Percentiles rank a stretch among this genome's conserved stretches.
These are phyloP conservation scores for Fusarium algeriense DNA, from an alignment of 2,329 filamentous ascomycete species.

Conservation along the genomic window DNA sequence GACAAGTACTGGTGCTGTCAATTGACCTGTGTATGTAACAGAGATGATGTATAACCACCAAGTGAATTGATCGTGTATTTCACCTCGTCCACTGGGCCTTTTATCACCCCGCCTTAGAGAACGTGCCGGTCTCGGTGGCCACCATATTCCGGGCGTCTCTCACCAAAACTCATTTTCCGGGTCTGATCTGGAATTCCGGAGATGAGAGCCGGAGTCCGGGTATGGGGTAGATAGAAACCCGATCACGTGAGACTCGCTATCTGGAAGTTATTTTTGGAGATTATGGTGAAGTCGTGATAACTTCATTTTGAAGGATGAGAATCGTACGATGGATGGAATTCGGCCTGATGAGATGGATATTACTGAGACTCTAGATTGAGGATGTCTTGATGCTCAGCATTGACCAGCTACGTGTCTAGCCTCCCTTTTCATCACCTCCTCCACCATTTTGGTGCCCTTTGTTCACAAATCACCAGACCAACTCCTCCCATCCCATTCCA, in stretches of 20 bases:
- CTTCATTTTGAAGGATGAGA: not conserved
- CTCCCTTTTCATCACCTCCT: not conserved
- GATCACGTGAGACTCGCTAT: conserved; percentile 24
- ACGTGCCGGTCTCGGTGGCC: conserved; percentile 34
- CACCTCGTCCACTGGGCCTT: conserved; percentile 23
- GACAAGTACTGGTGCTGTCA: conserved; percentile 19
- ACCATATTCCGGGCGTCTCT: conserved; percentile 28
- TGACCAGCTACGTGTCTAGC: conserved; percentile 6
- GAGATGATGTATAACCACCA: not conserved
- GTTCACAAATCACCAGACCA: conserved; percentile 15
- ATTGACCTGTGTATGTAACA: not conserved
- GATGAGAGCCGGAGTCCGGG: conserved; percentile 26
- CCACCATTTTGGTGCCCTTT: conserved; percentile 1
- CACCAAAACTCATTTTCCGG: conserved; percentile 34
- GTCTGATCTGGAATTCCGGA: conserved; percentile 34
- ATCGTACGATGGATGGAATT: not conserved
- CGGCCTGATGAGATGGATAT: not conserved
- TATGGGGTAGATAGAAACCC: conserved; percentile 9
- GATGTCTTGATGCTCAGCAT: not conserved
- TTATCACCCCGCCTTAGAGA: conserved; percentile 38
- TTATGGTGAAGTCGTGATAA: conserved; percentile 7
- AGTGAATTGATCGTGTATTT: conserved; percentile 17
- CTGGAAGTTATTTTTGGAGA: not conserved
- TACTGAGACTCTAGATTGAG: not conserved
- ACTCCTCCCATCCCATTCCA: not conserved